Percentiles rank a stretch among this genome's conserved stretches.
phyloP scores from a whole-genome alignment of 352 stramenopile species.

The Pythium phragmitis region DNA sequence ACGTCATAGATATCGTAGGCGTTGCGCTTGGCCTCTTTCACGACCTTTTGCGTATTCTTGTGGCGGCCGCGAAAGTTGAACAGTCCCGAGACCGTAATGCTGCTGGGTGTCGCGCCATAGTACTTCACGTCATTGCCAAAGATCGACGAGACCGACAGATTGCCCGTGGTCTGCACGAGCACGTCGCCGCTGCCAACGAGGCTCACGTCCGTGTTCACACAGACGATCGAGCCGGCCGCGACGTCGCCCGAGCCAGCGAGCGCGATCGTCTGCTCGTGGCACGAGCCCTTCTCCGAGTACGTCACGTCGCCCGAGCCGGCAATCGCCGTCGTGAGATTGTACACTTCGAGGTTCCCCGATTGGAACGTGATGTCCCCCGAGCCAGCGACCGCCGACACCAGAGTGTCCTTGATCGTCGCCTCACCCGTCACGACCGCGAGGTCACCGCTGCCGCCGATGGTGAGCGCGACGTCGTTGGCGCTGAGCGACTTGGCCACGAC shows the following conservation, averaged over 20 bases:
- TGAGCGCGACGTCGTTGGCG: slow-evolving; percentile 12
- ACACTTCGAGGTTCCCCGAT: slow-evolving; percentile 15
- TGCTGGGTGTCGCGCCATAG: slow-evolving; percentile 31
- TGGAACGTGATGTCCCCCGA: slow-evolving; percentile 37
- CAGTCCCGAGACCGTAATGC: slow-evolving; percentile 22
- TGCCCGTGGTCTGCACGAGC: slow-evolving; percentile 40
- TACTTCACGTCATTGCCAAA: slow-evolving; percentile 40
- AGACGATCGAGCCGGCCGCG: slow-evolving; percentile 40
- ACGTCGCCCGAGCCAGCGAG: slow-evolving; percentile 38
- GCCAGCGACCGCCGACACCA: slow-evolving; percentile 27
- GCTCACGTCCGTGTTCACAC: slow-evolving; percentile 38
- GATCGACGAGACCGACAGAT: slow-evolving; percentile 29
- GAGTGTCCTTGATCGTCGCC: slow-evolving; percentile 20
- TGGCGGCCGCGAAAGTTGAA: slow-evolving; percentile 14
- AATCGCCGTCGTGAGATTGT: slow-evolving; percentile 28
- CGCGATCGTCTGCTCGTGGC: slow-evolving; percentile 30
- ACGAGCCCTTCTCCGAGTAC: slow-evolving; percentile 34
- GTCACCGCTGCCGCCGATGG: slow-evolving; percentile 21
- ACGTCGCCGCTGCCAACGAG: slow-evolving; percentile 41
- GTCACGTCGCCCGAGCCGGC: slow-evolving; percentile 36
- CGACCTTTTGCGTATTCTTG: slow-evolving; percentile 10
- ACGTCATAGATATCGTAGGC: slow-evolving; percentile 13
- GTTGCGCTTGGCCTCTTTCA: slow-evolving; percentile 16
- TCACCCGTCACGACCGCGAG: slow-evolving; percentile 30
- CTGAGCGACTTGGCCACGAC: slow-evolving; percentile 18